phyloP scores from a whole-genome alignment of 179 eudicot species.

The Actinidia chinensis region DNA sequence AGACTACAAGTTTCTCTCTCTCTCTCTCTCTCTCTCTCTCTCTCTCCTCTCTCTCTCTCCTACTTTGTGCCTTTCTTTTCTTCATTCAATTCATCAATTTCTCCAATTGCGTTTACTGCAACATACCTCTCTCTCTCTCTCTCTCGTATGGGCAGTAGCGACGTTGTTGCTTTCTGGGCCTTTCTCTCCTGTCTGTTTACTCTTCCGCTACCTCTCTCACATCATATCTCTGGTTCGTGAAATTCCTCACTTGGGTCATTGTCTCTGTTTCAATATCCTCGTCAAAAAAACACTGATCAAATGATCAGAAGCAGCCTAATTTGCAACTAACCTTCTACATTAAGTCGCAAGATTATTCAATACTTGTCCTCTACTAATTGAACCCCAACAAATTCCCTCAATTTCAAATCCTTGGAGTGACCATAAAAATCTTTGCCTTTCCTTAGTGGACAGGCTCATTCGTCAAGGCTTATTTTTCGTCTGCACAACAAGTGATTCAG shows the following conservation, averaged over 20 bases:
- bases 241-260: conserved; percentile 1
- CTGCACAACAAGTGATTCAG: conserved; percentile 38
- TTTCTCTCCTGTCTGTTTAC: no score
- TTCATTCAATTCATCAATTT: not conserved
- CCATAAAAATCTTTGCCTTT: conserved; percentile 30
- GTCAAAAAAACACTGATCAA: not conserved
- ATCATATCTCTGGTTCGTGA: no score
- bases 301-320: conserved; percentile 1
- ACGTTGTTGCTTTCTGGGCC: no score
- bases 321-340: not conserved
- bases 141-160: no score
- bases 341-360: conserved; percentile 13
- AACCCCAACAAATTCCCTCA: conserved; percentile 18
- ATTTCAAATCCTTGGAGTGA: conserved; percentile 5
- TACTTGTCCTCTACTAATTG: conserved; percentile 30
- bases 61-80: not conserved
- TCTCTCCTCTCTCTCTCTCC: not conserved
- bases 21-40: not conserved
- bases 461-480: conserved; percentile 21
- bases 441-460: conserved; percentile 31
- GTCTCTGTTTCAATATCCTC: no score
- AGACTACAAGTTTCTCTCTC: no score
- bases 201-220: no score
- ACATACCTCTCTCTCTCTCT: no score
- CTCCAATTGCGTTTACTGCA: no score